Conservation (phyloP, 2,329 filamentous ascomycete genomes). For the Cercospora beticola region DNA sequence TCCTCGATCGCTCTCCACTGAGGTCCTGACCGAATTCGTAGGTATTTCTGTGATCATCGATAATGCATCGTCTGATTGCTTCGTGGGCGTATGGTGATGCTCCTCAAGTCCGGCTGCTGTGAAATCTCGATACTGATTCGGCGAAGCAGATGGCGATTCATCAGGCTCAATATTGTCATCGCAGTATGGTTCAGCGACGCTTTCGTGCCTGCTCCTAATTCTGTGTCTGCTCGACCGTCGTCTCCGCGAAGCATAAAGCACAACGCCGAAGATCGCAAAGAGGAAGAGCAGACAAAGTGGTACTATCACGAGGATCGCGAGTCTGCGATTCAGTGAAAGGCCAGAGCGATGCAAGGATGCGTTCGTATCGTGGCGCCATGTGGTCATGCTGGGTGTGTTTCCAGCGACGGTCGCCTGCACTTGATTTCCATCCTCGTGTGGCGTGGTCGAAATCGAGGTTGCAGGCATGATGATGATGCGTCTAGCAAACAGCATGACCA, state of each 20-base stretch:
- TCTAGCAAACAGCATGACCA: background rate
- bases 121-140: background rate
- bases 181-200: background rate
- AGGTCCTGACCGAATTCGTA: background rate
- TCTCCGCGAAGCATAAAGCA: slow-evolving; percentile 10
- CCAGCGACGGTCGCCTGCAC: background rate
- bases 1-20: background rate
- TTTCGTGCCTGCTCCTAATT: background rate
- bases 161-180: background rate
- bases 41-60: slow-evolving; percentile 11
- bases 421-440: background rate
- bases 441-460: background rate
- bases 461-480: background rate
- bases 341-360: background rate
- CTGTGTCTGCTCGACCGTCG: slow-evolving; percentile 6
- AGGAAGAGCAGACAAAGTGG: slow-evolving; percentile 13
- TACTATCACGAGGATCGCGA: slow-evolving; percentile 13
- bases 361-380: background rate
- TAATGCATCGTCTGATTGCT: background rate
- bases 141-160: background rate
- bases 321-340: slow-evolving; percentile 6
- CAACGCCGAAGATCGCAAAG: slow-evolving; percentile 4
- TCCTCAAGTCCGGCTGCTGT: background rate
- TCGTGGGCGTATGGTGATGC: background rate
- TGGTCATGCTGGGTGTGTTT: background rate